phyloP scores from a whole-genome alignment of 345 rosid species.

The Cardamine chenopodiifolia region DNA sequence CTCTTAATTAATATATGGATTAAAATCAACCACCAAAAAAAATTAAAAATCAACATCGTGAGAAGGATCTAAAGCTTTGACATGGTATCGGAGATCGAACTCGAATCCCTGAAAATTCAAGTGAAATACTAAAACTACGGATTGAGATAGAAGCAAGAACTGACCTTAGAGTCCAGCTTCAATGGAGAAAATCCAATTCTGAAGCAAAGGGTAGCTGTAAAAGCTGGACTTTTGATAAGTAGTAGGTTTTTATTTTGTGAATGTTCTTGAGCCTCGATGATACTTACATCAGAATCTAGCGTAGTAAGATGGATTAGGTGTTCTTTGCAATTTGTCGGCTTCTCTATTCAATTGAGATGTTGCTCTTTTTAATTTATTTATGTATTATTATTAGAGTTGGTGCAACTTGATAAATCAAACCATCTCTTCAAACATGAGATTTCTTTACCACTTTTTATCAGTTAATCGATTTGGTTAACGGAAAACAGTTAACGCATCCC shows the following conservation, averaged over 20 bases:
- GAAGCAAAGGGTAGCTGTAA: background rate
- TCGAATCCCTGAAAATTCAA: background rate
- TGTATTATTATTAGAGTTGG: slow-evolving; percentile 5
- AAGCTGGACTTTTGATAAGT: background rate
- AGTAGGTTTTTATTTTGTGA: background rate
- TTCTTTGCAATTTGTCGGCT: slow-evolving; percentile 37
- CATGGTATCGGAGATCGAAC: background rate
- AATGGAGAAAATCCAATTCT: slow-evolving; percentile 18
- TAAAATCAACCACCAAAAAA: background rate
- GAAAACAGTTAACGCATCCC: slow-evolving; percentile 32
- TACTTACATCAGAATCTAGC: slow-evolving; percentile 12
- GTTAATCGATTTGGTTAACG: slow-evolving; percentile 22
- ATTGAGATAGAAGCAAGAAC: slow-evolving; percentile 26
- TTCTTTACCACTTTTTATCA: slow-evolving; percentile 28
- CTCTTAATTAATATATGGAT: background rate
- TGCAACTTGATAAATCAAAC: slow-evolving; percentile 31
- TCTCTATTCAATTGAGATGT: slow-evolving; percentile 26
- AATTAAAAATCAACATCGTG: slow-evolving; percentile 1
- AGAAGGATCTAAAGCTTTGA: slow-evolving; percentile 15
- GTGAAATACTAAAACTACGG: background rate
- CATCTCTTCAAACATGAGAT: slow-evolving; percentile 38
- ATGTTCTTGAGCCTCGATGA: slow-evolving; percentile 6
- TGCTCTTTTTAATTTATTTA: background rate
- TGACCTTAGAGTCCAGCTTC: slow-evolving; percentile 40
- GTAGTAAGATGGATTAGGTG: slow-evolving; percentile 36